phyloP scores from a whole-genome alignment of 768 basidiomycete species.

The Suillus tomentosus region DNA sequence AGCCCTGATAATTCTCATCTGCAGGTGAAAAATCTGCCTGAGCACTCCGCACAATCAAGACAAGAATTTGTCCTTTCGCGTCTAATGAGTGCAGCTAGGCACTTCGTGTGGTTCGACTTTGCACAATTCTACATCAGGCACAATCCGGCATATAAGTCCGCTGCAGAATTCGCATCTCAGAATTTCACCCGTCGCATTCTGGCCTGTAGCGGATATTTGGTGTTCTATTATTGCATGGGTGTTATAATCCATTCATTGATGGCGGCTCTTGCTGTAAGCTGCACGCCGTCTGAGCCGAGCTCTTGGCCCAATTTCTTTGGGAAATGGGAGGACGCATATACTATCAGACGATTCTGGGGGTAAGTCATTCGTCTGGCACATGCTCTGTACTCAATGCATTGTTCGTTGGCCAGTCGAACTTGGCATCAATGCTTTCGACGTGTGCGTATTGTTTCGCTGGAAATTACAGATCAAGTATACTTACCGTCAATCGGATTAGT shows the following conservation, averaged over 20 bases:
- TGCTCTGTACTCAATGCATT: not conserved
- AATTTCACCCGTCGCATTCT: not conserved
- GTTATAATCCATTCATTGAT: slow-evolving; percentile 1
- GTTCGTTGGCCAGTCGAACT: slow-evolving; percentile 23
- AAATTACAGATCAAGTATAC: not conserved
- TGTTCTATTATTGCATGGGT: slow-evolving; percentile 7
- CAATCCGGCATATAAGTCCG: slow-evolving; percentile 17
- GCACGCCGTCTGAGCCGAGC: slow-evolving; percentile 28
- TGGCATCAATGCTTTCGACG: slow-evolving; percentile 44
- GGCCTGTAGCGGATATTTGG: not conserved
- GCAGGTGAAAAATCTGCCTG: slow-evolving; percentile 14
- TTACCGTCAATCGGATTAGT: slow-evolving; percentile 19
- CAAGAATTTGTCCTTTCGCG: slow-evolving; percentile 26
- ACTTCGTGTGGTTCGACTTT: slow-evolving; percentile 19
- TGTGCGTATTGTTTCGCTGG: slow-evolving; percentile 24
- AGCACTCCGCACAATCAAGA: slow-evolving; percentile 18
- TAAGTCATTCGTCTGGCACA: slow-evolving; percentile 24
- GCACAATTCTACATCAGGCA: slow-evolving; percentile 15
- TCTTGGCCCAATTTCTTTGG: slow-evolving; percentile 45
- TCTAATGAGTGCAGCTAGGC: slow-evolving; percentile 15
- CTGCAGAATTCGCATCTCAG: slow-evolving; percentile 8
- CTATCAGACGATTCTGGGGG: slow-evolving; percentile 45
- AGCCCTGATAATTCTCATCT: not conserved
- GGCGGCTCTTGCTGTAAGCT: slow-evolving; percentile 14
- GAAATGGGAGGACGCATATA: slow-evolving; percentile 35